A percentile compares a stretch with the other conserved stretches of the same genome.
Conservation (phyloP, 2,329 filamentous ascomycete species). For the Orbilia brochopaga region DNA sequence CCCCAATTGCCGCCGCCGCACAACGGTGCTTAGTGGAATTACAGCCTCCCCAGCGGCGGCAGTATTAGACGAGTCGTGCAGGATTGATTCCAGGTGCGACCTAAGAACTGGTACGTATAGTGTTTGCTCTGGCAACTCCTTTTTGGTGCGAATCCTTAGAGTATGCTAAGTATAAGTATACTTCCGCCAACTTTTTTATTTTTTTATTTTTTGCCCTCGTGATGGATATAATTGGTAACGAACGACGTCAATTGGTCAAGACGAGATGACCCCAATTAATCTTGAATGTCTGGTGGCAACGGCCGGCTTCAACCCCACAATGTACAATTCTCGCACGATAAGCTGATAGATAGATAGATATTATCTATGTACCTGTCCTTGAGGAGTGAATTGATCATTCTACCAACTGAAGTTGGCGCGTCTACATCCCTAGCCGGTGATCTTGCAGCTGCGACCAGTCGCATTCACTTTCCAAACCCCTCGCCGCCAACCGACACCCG, state of each 20-base stretch:
- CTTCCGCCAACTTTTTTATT: not conserved
- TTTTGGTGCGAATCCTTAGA: not conserved
- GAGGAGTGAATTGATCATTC: not conserved
- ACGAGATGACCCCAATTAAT: too few relatives aligned
- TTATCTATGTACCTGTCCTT: not conserved
- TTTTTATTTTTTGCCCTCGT: not conserved
- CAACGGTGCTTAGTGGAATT: not conserved
- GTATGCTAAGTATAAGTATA: not conserved
- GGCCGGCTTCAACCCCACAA: too few relatives aligned
- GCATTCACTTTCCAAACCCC: slow-evolving; percentile 41
- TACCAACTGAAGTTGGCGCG: not conserved
- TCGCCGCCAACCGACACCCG: slow-evolving; percentile 18
- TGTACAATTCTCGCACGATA: too few relatives aligned
- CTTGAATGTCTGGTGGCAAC: too few relatives aligned
- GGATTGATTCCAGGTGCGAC: not conserved
- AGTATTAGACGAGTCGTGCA: not conserved
- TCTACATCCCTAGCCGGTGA: slow-evolving; percentile 17
- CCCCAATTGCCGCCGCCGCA: slow-evolving; percentile 46
- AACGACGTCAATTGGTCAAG: too few relatives aligned
- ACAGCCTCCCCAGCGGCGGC: not conserved
- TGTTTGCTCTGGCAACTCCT: not conserved
- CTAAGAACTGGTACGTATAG: too few relatives aligned
- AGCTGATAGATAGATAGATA: too few relatives aligned
- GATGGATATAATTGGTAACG: too few relatives aligned
- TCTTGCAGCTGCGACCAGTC: slow-evolving; percentile 18